phyloP scores from a whole-genome alignment of 208 protist genomes.

The Leishmania tarentolae region DNA sequence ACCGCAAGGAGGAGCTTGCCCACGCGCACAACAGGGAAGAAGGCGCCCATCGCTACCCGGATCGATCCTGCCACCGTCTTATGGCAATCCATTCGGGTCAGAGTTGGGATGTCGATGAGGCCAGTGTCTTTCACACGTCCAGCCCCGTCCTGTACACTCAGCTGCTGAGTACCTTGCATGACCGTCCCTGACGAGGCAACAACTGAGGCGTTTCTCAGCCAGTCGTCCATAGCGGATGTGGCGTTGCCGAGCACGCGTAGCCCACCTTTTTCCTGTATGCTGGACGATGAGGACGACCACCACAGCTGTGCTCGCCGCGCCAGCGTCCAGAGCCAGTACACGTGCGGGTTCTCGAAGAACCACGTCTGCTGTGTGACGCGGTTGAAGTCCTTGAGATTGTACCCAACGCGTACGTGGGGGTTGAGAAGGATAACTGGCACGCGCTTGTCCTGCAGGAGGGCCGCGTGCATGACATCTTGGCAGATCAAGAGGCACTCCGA shows the following conservation, averaged over 20 bases:
- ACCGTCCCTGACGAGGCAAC: not conserved
- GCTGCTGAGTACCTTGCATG: not conserved
- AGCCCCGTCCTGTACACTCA: conserved; percentile 6
- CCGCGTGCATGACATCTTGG: conserved; percentile 62
- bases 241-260: conserved; percentile 11
- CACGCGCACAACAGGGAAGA: conserved; percentile 20
- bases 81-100: conserved; percentile 30
- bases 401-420: conserved; percentile 65
- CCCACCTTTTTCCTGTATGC: not conserved
- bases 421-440: conserved; percentile 73
- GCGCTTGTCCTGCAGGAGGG: conserved; percentile 41
- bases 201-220: conserved; percentile 7
- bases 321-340: conserved; percentile 33
- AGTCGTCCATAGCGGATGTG: conserved; percentile 41
- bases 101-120: conserved; percentile 16
- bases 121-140: conserved; percentile 7
- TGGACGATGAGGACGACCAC: not conserved
- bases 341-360: conserved; percentile 33
- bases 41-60: conserved; percentile 10
- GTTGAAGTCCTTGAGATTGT: conserved; percentile 55
- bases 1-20: conserved; percentile 20
- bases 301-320: conserved; percentile 25
- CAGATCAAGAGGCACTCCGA: conserved; percentile 79
- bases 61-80: conserved; percentile 11
- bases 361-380: conserved; percentile 27